These are phyloP conservation scores for Schizophyllum commune DNA, from an alignment of 1,284 basidiomycete genomes.

Conservation along the genomic window DNA sequence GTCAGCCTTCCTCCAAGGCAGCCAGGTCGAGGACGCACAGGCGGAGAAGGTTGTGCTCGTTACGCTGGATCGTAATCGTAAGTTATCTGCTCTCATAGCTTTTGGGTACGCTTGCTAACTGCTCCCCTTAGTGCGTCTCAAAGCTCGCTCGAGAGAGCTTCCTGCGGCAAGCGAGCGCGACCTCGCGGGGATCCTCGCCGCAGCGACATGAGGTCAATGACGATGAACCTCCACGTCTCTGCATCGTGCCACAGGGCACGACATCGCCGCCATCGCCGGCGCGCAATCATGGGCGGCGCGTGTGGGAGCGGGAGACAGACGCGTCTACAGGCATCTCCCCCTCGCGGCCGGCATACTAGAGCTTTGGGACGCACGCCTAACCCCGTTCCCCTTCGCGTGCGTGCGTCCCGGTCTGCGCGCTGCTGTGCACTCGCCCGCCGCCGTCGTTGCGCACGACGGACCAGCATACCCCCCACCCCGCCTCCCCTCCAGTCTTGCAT, in stretches of 20 bases:
- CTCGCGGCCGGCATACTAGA: too few relatives aligned
- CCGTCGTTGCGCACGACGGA: not conserved
- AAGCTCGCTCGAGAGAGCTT: slow-evolving; percentile 76
- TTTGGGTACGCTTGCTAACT: slow-evolving; percentile 12
- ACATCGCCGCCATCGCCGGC: not conserved
- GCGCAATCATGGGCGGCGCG: not conserved
- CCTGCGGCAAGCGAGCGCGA: slow-evolving; percentile 73
- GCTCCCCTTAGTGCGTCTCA: slow-evolving; percentile 56
- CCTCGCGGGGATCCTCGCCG: slow-evolving; percentile 51
- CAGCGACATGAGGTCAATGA: not conserved
- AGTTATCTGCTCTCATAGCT: slow-evolving; percentile 27
- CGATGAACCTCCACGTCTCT: not conserved
- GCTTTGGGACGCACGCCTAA: too few relatives aligned
- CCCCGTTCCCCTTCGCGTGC: not conserved
- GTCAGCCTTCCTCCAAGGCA: slow-evolving; percentile 54
- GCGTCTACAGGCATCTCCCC: too few relatives aligned
- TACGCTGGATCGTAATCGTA: slow-evolving; percentile 87
- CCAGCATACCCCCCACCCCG: not conserved
- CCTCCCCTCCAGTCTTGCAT: not conserved
- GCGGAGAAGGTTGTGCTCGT: slow-evolving; percentile 83
- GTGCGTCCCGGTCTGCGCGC: not conserved
- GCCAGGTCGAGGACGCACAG: slow-evolving; percentile 24
- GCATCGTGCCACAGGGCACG: not conserved
- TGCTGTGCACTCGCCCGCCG: not conserved
- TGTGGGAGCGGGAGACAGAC: too few relatives aligned